Conservation (phyloP, 2,329 filamentous ascomycete species). For the Emydomyces testavorans region DNA sequence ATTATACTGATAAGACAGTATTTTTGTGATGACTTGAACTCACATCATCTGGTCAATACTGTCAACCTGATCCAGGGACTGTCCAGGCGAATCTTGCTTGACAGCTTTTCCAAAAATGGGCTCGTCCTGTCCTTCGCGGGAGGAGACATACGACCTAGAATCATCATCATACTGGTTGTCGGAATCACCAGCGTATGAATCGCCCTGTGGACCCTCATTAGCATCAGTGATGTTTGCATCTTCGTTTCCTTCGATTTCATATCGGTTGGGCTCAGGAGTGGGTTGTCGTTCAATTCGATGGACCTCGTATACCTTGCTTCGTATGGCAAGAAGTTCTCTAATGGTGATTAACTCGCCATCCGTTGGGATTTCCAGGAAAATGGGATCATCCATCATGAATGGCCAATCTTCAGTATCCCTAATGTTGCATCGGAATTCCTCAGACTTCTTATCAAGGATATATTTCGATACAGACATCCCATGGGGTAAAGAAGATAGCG, state of each 20-base stretch:
- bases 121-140: background rate
- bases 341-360: slow-evolving; percentile 34
- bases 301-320: slow-evolving; percentile 22
- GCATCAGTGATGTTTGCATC: background rate
- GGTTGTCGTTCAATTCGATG: slow-evolving; percentile 20
- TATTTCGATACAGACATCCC: slow-evolving; percentile 42
- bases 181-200: slow-evolving; percentile 1
- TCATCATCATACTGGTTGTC: background rate
- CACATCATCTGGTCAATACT: background rate
- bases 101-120: background rate
- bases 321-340: slow-evolving; percentile 33
- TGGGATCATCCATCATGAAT: slow-evolving; percentile 39
- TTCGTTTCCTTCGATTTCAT: slow-evolving; percentile 5
- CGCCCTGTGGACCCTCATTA: background rate
- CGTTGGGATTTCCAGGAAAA: slow-evolving; percentile 38
- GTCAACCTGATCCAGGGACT: background rate
- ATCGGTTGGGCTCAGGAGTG: slow-evolving; percentile 10
- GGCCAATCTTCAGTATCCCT: slow-evolving; percentile 42
- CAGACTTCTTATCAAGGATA: slow-evolving; percentile 33
- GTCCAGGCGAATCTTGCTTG: background rate
- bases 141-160: background rate
- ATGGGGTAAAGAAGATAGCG: slow-evolving; percentile 17
- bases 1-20: background rate
- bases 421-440: slow-evolving; percentile 38
- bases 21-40: background rate